Evolutionary conservation across 2,329 filamentous ascomycete species (phyloP).

Genomic region (Cadophora sp.): DNA sequence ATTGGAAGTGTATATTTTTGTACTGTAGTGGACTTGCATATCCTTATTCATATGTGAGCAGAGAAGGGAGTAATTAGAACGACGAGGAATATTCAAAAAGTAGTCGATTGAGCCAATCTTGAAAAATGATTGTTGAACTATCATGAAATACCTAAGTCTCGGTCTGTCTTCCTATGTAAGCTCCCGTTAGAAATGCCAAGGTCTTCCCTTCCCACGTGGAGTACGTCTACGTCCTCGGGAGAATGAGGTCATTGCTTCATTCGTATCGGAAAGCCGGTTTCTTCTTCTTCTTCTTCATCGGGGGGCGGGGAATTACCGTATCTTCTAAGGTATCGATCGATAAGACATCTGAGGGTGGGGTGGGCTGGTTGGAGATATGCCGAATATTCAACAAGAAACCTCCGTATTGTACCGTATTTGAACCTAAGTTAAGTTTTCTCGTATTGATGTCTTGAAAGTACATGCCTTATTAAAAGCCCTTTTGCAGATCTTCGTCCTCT

Average conservation of each 20-base stretch:
- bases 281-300: no score
- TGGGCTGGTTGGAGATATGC: neutral
- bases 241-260: neutral
- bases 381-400: no score
- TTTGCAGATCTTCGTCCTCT: neutral
- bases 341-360: neutral
- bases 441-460: neutral
- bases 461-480: neutral
- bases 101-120: no score
- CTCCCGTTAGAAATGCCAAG: neutral
- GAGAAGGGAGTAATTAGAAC: no score
- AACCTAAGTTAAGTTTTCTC: neutral
- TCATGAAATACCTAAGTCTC: no score
- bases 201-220: slow-evolving; percentile 3
- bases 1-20: neutral
- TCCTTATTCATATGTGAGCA: no score
- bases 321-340: no score
- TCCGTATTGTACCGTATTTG: no score
- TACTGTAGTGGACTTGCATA: neutral
- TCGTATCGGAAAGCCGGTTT: no score
- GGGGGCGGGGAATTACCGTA: neutral
- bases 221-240: neutral
- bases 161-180: no score
- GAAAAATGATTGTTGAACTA: no score
- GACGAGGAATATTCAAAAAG: no score